Evolutionary conservation across 2,329 filamentous ascomycete genomes (phyloP), one percentile per base, ranked within the genome.

Genomic region (Monosporascus sp.): DNA sequence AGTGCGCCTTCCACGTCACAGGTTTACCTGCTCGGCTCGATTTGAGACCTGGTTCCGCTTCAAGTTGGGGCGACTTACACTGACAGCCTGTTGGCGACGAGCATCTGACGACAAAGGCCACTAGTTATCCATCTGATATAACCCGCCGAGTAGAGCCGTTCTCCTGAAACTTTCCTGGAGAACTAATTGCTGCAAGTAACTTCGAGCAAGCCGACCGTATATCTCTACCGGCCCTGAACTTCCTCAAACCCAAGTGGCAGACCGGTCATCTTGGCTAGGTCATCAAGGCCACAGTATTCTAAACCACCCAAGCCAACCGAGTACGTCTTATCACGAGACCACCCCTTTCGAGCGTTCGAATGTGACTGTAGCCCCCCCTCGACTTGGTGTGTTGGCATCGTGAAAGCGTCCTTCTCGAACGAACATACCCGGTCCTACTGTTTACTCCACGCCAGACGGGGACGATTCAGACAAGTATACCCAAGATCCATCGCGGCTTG

Each of bases 101-200:
- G 51, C 49, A 54, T 50, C 55, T 49, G 60, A 60, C 54, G 51
- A 61, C 51, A 57, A 59, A 61, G 60, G 55, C 55, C 68, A 73
- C 72, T 75, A 78, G 75, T 78, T 70, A 76, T 70, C 17, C 43
- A 73, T 74, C 72, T 77, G 74, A 69, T 63, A 71, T 69, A 67
- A 65, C 70, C 70, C 73, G 65, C 72, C 72, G 51, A 46, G 24
- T 24, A 22, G 43, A 24, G 14, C 70, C 70, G 62, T 64, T 65
- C 62, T 67, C 74, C 62, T 65, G 63, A 63, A 58, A 64, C 53
- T 52, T 56, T 41, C 47, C 54, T 49, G 59, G 56, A 58, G 62
- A 58, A 52, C 55, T 51, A 52, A 47, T 48, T 53, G 46, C 56
- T 18, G 70, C 70, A 63, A 65, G 59, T 60, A 60, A 63, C 65